Base-by-base conservation (phyloP, 257 asterid genomes). In the Solanum piurae region DNA sequence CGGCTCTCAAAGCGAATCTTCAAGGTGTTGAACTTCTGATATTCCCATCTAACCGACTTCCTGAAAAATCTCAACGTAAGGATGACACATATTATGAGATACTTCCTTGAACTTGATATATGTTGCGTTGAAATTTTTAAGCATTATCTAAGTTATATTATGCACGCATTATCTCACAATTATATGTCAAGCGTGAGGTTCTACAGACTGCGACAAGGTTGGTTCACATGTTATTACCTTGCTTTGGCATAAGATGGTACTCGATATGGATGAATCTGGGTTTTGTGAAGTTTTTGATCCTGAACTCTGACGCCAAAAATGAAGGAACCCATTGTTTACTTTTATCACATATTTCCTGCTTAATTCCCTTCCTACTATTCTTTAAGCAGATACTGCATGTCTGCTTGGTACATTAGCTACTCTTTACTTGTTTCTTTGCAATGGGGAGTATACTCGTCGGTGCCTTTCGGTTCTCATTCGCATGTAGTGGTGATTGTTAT, bases 31-130 rank as follows among this genome's bases (percentile, higher is more conserved):
- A 96, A 88, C 98, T 96, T 88, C 91, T 96, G 92, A 94, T 96
- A 90, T 96, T 93, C 89, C 95, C 98, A 88, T 96, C 99, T 76
- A 95, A 90, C 86, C 96, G 89, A 90, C 99, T 96, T 90, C 99
- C 98, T 84, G 92, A 94, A 77, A 92, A 93, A 82, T 92, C 92
- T 87, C 95, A 95, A 88, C 92, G 99, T 96, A 93, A 94, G 98
- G 66, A 49, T 76, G 79, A 87, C 40, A 29, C 9, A 25, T 40
- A 18, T 68, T 5, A n/a, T 68, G 60, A 40, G 82, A 40, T 60
- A 40, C 62, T 85, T 85, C 12, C 71, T 82, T 82, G 44, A 31
- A 49, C 44, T 82, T 80, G 38, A 49, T 80, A 46, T 46, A 46
- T 80, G 68, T 31, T 29, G 84, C 0, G 25, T 79, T 46, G 84